Base-by-base conservation (phyloP, 2,329 filamentous ascomycete species). In the Sarocladiaceae sp. region DNA sequence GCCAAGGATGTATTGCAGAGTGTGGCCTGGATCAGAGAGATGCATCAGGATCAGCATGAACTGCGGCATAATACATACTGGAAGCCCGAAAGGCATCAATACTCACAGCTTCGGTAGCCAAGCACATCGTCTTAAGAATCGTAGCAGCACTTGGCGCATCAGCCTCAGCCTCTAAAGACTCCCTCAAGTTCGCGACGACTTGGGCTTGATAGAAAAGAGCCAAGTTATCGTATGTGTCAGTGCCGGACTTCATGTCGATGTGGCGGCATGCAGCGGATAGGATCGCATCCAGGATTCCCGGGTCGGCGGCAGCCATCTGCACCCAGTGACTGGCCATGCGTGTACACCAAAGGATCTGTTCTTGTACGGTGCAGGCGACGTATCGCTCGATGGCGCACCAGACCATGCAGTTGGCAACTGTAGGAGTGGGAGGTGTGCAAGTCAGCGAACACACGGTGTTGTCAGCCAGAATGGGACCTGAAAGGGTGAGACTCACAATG, bases 241-340 rank as follows among this genome's bases (percentile, higher is more conserved):
- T 29, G 26, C 26, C 26, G 26, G 26, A 29, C 13, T 9, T 13
- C 26, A 29, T 29, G 13, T 29, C 32, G 1, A 56, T 34, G 34
- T 49, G 51, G 2, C 51, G 51, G 24, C 50, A 52, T 0, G 53
- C 39, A 6, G 35, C 45, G 24, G 55, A 46, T 13, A 54, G 47
- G 9, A 55, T 31, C n/a, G 37, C 33, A 2, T 47, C 48, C 10
- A 55, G 46, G 52, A 56, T 55, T 16, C 52, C 54, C 2, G 20
- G 19, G 39, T 57, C 54, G 16, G 42, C 31, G 15, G 45, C 39
- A 15, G 53, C 47, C 11, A 47, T 31, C 9, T 45, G 52, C 13
- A 55, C 27, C 52, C 53, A 55, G 16, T 49, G 33, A 16, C 43
- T 45, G 9, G 35, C 29, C 33, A 53, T 47, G 15, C 33, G 35